phyloP scores from a whole-genome alignment of 2,329 filamentous ascomycete genomes.

The Colletotrichum filicis region DNA sequence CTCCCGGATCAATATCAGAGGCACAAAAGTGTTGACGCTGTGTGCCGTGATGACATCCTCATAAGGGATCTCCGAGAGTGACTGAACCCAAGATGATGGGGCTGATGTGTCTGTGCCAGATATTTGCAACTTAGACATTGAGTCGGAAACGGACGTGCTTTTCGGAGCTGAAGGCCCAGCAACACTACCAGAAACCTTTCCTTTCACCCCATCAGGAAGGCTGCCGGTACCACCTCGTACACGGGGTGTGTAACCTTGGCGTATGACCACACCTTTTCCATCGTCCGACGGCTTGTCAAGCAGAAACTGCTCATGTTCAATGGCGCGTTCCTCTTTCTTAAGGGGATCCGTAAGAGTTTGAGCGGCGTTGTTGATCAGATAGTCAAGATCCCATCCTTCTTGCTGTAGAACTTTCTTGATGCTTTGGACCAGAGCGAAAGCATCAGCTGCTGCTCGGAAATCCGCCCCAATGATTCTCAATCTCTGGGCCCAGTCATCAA shows the following conservation, averaged over 20 bases:
- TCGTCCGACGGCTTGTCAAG: not conserved
- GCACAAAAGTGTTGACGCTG: conserved; percentile 49
- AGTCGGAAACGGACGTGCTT: not conserved
- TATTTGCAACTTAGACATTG: not conserved
- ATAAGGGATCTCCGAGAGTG: conserved; percentile 49
- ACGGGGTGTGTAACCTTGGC: not conserved
- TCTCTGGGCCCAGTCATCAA: conserved; percentile 35
- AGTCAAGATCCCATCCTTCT: conserved; percentile 39
- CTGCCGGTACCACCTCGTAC: not conserved
- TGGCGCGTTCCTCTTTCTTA: conserved; percentile 41
- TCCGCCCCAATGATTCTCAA: conserved; percentile 45
- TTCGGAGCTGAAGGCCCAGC: not conserved
- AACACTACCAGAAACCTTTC: too few relatives aligned
- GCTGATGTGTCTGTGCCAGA: conserved; percentile 30
- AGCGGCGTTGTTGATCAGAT: conserved; percentile 52
- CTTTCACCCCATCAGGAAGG: not conserved
- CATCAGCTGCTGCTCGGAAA: conserved; percentile 45
- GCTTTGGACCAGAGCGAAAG: conserved; percentile 41
- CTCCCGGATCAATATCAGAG: conserved; percentile 50
- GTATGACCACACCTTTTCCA: not conserved
- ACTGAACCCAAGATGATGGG: conserved; percentile 48
- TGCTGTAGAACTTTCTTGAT: conserved; percentile 37
- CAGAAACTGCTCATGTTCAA: conserved; percentile 37
- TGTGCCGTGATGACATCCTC: conserved; percentile 50
- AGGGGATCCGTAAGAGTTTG: conserved; percentile 50